Evolutionary conservation across 768 basidiomycete species (phyloP).

Genomic region (Chiua virens): DNA sequence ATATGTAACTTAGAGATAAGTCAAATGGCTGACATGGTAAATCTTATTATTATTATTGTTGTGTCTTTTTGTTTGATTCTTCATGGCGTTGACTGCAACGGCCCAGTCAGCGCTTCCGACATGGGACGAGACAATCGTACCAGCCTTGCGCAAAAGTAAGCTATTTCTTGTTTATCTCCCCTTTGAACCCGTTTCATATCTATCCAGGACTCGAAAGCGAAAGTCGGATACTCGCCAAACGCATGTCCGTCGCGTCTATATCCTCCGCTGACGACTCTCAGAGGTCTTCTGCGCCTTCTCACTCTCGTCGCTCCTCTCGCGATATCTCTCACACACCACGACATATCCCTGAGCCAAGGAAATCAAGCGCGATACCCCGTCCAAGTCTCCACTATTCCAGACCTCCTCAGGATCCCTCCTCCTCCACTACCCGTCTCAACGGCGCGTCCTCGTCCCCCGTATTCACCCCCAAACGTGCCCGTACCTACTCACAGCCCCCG

Average conservation of each 20-base stretch:
- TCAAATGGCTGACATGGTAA: conserved; percentile 2
- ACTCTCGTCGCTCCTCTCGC: conserved; percentile 18
- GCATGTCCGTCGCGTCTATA: conserved; percentile 74
- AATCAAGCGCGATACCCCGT: conserved; percentile 45
- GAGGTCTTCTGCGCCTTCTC: conserved; percentile 19
- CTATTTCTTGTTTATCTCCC: neutral
- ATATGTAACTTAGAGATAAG: no score
- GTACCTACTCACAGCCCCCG: conserved; percentile 62
- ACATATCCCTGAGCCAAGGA: conserved; percentile 35
- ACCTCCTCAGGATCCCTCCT: conserved; percentile 25
- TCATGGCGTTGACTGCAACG: conserved; percentile 45
- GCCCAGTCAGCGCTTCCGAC: conserved; percentile 44
- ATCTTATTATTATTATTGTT: neutral
- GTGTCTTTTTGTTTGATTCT: conserved; percentile 11
- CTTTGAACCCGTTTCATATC: neutral
- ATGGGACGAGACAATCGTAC: conserved; percentile 85
- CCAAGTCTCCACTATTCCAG: conserved; percentile 42
- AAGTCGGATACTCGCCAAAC: conserved; percentile 72
- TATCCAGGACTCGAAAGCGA: conserved; percentile 73
- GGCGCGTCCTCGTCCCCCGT: conserved; percentile 32
- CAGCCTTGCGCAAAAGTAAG: conserved; percentile 74
- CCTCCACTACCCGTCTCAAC: conserved; percentile 20
- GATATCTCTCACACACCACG: conserved; percentile 18
- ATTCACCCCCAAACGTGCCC: conserved; percentile 46
- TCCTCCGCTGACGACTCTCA: conserved; percentile 49